Percentiles rank a stretch among this genome's conserved stretches.
Evolutionary conservation across 495 filamentous ascomycete genomes (phyloP).

Genomic region (Penicillium flavigenum): DNA sequence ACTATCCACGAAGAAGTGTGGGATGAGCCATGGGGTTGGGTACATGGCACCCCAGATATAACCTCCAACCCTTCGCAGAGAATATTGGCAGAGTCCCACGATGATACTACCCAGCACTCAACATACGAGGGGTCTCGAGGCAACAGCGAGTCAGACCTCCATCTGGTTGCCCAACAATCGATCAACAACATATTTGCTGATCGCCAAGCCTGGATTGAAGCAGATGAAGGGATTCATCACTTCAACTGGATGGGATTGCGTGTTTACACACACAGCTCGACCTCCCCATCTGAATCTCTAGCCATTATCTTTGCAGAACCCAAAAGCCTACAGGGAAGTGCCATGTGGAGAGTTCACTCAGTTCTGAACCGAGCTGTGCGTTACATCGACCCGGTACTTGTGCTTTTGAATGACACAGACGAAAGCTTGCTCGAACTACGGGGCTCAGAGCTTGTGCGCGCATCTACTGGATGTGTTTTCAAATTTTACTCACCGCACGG

Average conservation of each 20-base stretch:
- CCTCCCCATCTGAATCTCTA: constrained; percentile 34
- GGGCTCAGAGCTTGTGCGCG: constrained; percentile 20
- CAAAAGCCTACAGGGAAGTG: constrained; percentile 14
- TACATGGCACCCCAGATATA: not conserved
- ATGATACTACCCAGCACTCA: not conserved
- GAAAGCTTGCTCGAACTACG: constrained; percentile 4
- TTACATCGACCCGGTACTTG: constrained; percentile 32
- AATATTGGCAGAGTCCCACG: not conserved
- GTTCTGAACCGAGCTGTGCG: constrained; percentile 18
- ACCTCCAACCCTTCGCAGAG: too few species aligned
- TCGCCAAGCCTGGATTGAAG: not conserved
- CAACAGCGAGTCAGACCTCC: not conserved
- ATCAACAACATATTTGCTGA: constrained; percentile 6
- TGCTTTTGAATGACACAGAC: constrained; percentile 9
- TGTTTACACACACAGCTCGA: constrained; percentile 23
- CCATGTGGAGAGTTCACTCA: constrained; percentile 11
- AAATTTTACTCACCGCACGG: constrained; percentile 35
- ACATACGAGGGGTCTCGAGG: not conserved
- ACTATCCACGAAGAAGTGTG: not conserved
- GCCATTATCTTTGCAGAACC: constrained; percentile 24
- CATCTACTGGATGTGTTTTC: constrained; percentile 15
- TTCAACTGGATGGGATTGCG: constrained; percentile 33
- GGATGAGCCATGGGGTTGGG: not conserved
- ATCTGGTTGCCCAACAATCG: not conserved
- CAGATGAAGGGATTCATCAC: constrained; percentile 29